These are phyloP conservation scores for Eimeria maxima DNA, from an alignment of 169 alveolate species.

Conservation along the genomic window DNA sequence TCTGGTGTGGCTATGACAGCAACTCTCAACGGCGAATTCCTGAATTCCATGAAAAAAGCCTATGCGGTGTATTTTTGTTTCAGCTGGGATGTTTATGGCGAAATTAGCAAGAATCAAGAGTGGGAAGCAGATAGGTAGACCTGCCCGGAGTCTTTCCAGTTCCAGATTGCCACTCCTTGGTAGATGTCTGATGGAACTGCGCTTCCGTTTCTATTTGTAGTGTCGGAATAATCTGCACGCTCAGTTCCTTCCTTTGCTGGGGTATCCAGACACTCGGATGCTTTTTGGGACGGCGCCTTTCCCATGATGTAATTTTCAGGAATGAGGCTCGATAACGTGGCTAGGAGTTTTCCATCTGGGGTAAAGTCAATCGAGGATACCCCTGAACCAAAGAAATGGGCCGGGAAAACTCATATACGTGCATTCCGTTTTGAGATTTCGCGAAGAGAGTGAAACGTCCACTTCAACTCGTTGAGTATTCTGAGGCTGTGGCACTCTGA, in stretches of 20 bases:
- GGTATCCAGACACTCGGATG: background rate
- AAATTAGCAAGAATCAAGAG: background rate
- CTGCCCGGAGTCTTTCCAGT: conserved; percentile 77
- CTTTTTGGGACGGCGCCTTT: background rate
- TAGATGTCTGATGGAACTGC: background rate
- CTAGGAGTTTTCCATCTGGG: conserved; percentile 76
- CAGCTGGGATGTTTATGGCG: background rate
- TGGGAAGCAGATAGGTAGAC: background rate
- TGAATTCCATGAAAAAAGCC: background rate
- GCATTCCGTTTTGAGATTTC: background rate
- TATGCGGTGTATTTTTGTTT: background rate
- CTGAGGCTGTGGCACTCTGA: background rate
- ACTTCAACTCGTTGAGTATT: background rate
- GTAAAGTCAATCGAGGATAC: conserved; percentile 89
- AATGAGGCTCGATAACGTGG: conserved; percentile 76
- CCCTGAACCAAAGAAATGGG: conserved; percentile 17
- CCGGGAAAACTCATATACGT: background rate
- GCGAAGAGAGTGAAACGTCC: background rate
- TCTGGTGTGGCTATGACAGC: conserved; percentile 84
- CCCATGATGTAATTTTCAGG: conserved; percentile 28
- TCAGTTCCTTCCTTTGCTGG: background rate
- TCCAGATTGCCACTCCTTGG: conserved; percentile 83
- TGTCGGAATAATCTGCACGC: background rate
- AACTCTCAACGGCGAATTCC: conserved; percentile 64
- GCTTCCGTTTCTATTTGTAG: background rate